These are phyloP conservation scores for Solanum infundibuliforme DNA, from an alignment of 257 asterid species.

Conservation along the genomic window DNA sequence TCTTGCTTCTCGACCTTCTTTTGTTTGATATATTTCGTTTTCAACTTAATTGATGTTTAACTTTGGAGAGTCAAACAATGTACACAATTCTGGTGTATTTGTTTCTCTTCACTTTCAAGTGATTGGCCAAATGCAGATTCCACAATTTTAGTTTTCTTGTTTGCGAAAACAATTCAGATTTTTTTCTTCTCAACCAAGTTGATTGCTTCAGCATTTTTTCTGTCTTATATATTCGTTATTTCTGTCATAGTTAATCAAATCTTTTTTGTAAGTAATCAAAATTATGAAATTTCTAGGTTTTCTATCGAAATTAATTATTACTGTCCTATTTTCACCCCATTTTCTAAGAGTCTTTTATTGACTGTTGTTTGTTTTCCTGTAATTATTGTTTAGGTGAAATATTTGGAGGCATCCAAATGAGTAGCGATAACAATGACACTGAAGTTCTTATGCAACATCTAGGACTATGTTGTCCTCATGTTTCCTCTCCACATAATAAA, in stretches of 20 bases:
- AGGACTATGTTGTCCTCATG: conserved; percentile 45
- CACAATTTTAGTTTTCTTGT: background rate
- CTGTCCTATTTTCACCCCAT: background rate
- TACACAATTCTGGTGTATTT: background rate
- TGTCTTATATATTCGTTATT: background rate
- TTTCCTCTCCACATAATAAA: conserved; percentile 24
- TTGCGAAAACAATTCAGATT: background rate
- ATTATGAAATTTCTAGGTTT: background rate
- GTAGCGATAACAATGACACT: conserved; percentile 51
- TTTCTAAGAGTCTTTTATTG: background rate
- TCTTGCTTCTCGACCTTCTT: background rate
- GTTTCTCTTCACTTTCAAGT: background rate
- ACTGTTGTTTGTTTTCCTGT: background rate
- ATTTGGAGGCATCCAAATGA: conserved; percentile 60
- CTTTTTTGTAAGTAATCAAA: background rate
- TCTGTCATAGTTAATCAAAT: background rate
- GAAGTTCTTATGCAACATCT: conserved; percentile 71
- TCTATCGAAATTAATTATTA: background rate
- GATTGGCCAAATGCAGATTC: background rate
- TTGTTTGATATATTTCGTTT: background rate
- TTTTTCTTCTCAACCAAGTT: background rate
- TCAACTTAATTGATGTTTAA: background rate
- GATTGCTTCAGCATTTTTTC: background rate
- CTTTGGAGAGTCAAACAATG: background rate
- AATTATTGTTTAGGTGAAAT: conserved; percentile 53